Evolutionary conservation across 164 flowering plant species (phyloP).

Genomic region (Umbilicus rupestris): DNA sequence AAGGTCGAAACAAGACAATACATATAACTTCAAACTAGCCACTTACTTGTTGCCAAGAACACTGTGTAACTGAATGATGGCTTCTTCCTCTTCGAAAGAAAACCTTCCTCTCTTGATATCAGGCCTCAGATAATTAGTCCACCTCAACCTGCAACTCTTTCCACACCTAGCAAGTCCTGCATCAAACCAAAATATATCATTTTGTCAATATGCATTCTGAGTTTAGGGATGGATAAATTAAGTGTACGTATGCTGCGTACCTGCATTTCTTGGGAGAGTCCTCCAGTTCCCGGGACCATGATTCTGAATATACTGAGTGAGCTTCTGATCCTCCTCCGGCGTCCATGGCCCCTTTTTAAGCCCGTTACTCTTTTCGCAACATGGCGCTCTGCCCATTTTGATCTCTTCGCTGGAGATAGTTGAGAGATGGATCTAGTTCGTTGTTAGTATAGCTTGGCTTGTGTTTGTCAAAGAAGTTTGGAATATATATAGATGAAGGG

Average conservation of each 20-base stretch:
- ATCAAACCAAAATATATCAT: conserved; percentile 11
- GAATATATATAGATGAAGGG: background rate
- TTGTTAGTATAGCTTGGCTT: background rate
- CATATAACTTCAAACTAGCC: background rate
- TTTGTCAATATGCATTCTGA: background rate
- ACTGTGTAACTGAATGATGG: conserved; percentile 68
- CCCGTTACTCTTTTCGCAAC: conserved; percentile 72
- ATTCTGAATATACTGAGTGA: conserved; percentile 61
- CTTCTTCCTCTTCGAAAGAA: conserved; percentile 73
- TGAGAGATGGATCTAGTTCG: too few species aligned
- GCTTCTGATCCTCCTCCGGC: conserved; percentile 80
- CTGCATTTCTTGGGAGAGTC: conserved; percentile 83
- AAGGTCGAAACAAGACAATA: too few species aligned
- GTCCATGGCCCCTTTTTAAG: conserved; percentile 95
- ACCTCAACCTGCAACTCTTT: conserved; percentile 74
- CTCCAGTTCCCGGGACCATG: conserved; percentile 91
- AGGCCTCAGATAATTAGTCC: conserved; percentile 75
- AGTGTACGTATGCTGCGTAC: conserved; percentile 14
- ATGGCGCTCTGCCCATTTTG: conserved; percentile 86
- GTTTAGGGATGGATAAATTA: background rate
- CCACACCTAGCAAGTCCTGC: conserved; percentile 69
- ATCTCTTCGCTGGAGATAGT: too few species aligned
- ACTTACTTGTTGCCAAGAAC: conserved; percentile 64
- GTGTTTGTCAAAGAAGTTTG: conserved; percentile 2
- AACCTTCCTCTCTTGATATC: conserved; percentile 78